Evolutionary conservation across 768 basidiomycete species (phyloP).

Genomic region (button mushroom (Agaricus bisporus)): DNA sequence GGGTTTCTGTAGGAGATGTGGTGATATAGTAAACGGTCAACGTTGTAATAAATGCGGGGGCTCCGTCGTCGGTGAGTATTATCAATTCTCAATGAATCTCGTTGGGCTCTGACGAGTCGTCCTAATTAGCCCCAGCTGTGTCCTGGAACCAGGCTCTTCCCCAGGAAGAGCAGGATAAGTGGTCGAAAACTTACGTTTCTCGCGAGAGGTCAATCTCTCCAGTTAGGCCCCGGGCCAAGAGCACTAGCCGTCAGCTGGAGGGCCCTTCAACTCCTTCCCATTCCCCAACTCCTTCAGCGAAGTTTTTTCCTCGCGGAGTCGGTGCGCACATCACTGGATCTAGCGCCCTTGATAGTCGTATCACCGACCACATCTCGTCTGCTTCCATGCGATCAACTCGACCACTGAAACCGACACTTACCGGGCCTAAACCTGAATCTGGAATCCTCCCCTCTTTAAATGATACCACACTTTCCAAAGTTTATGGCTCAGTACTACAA

Average conservation of each 20-base stretch:
- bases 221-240: conserved; percentile 19
- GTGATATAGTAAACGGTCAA: conserved; percentile 66
- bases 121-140: conserved; percentile 54
- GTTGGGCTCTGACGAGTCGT: background rate
- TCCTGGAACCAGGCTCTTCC: conserved; percentile 50
- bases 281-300: conserved; percentile 24
- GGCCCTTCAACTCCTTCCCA: conserved; percentile 8
- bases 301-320: conserved; percentile 47
- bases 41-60: conserved; percentile 77
- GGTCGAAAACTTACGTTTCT: conserved; percentile 76
- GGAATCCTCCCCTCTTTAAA: conserved; percentile 57
- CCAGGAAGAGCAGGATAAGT: conserved; percentile 52
- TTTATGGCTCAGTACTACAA: conserved; percentile 80
- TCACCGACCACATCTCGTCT: conserved; percentile 54
- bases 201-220: conserved; percentile 41
- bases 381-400: conserved; percentile 36
- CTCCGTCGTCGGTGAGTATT: conserved; percentile 64
- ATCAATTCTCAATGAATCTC: background rate
- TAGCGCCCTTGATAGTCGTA: conserved; percentile 35
- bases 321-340: conserved; percentile 22
- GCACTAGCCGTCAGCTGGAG: conserved; percentile 13
- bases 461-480: conserved; percentile 66
- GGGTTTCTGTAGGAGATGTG: conserved; percentile 85
- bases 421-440: conserved; percentile 46
- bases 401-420: conserved; percentile 47